Conservation (phyloP, 208 protist genomes). For the Borovskyia barvae region DNA sequence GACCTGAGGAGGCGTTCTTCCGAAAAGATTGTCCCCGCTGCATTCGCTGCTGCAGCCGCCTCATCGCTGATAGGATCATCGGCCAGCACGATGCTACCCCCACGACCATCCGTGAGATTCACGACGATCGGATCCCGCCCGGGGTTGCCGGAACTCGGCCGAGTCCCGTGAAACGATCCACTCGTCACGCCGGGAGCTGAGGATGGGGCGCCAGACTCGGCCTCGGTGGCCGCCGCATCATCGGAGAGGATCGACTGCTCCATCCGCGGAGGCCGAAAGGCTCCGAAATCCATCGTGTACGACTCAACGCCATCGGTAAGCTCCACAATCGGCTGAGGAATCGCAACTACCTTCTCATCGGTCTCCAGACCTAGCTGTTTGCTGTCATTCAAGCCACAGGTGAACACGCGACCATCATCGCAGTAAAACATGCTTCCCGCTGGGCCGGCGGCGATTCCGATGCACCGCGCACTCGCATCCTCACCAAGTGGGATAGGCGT, state of each 20-base stretch:
- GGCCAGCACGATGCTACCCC: background rate
- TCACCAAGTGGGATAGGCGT: conserved; percentile 60
- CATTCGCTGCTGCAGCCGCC: background rate
- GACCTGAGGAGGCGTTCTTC: no score
- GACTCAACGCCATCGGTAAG: conserved; percentile 68
- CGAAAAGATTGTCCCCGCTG: conserved; percentile 4
- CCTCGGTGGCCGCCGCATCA: background rate
- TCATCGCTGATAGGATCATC: background rate
- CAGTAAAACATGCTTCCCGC: conserved; percentile 84
- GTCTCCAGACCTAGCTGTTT: conserved; percentile 83
- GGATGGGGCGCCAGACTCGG: no score
- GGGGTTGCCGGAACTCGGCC: no score
- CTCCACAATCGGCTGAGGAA: conserved; percentile 38
- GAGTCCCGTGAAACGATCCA: no score
- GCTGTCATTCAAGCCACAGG: conserved; percentile 78
- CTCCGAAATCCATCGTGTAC: conserved; percentile 85
- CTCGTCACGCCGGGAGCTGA: no score
- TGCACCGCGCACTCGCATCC: conserved; percentile 34
- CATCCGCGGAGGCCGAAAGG: conserved; percentile 34
- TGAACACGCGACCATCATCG: conserved; percentile 68
- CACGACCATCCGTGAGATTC: conserved; percentile 7
- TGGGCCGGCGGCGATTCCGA: conserved; percentile 80
- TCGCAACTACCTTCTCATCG: conserved; percentile 43
- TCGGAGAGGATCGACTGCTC: background rate
- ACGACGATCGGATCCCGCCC: conserved; percentile 10